Percentiles rank a stretch among this genome's conserved stretches.
These are phyloP conservation scores for Phytophthora tubulina DNA, from an alignment of 352 stramenopile species.

Conservation along the genomic window DNA sequence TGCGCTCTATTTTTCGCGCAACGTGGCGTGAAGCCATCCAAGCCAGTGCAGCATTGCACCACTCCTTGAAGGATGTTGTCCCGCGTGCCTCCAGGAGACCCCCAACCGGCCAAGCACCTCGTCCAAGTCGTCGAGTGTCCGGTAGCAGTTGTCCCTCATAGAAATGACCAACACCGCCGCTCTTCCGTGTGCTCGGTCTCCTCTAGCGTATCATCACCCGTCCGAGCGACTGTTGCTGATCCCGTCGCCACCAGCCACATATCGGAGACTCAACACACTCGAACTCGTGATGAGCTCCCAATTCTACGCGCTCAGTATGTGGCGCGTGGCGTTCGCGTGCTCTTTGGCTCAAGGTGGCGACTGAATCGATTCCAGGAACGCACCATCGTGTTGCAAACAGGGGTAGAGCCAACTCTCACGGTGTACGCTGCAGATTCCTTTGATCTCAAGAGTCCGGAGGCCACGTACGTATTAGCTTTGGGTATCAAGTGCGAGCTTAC, in stretches of 20 bases:
- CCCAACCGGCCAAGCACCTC: conserved; percentile 7
- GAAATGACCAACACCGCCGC: conserved; percentile 1
- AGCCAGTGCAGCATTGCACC: conserved; percentile 10
- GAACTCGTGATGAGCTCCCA: conserved; percentile 37
- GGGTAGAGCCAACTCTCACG: conserved; percentile 35
- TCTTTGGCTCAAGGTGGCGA: conserved; percentile 57
- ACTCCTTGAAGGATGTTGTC: conserved; percentile 24
- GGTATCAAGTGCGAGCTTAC: conserved; percentile 45
- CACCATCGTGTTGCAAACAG: conserved; percentile 51
- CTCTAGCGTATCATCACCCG: neutral
- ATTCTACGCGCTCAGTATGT: conserved; percentile 64
- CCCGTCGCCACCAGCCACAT: neutral
- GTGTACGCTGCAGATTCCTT: conserved; percentile 34
- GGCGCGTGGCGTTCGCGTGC: conserved; percentile 53
- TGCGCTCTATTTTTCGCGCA: conserved; percentile 25
- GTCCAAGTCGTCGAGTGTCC: conserved; percentile 2
- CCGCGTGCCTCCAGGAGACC: conserved; percentile 19
- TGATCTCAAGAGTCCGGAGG: conserved; percentile 7
- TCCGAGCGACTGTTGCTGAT: conserved; percentile 2
- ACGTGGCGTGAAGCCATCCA: neutral
- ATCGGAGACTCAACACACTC: neutral
- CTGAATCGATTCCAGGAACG: conserved; percentile 59
- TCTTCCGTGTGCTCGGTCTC: conserved; percentile 20
- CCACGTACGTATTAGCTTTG: conserved; percentile 36
- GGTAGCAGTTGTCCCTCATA: conserved; percentile 3